Base-by-base conservation (phyloP, 2,329 filamentous ascomycete species). In the Trichothecium roseum region DNA sequence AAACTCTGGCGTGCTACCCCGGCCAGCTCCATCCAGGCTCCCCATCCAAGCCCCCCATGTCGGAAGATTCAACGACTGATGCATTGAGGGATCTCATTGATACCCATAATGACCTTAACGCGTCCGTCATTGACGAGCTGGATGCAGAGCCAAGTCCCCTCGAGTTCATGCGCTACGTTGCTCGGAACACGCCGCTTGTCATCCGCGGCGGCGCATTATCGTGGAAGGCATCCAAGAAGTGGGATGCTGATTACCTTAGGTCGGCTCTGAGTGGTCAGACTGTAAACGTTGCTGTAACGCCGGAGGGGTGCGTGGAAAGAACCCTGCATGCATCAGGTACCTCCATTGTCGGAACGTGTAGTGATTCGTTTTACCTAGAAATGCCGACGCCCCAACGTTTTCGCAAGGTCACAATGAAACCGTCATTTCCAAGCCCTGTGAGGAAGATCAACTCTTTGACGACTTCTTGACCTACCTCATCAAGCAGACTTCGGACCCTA, bases 231-330 rank as follows among this genome's bases (percentile, higher is more conserved):
- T 64, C 65, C 3, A 62, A 57, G 37, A 63, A 57, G 34, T 91
- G 84, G 84, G 68, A 71, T 40, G 66, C 69, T 2, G 50, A 58
- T 1, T 81, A 78, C 47, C 62, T 91, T 4, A 63, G 63, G 20
- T 45, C 63, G 3, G 58, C 61, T 1, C 66, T 91, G 47, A 57
- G 56, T 5, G 66, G 66, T 4, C 64, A 72, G 36, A 56, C 55
- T 1, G 79, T 91, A 35, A 84, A 84, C 45, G 82, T 89, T 38
- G 83, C 84, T 16, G 69, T 86, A 24, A 91, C 84, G n/a, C 82
- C 83, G 2, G 53, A 63, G 30, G 83, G 83, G 72, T 79, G 60
- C 45, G 65, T 45, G 12, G 14, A 15, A 30, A 18, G n/a, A 10
- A 26, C 14, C 15, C 3, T 13, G n/a, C 5, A 28, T 1, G 3